Evolutionary conservation across 1,284 basidiomycete species (phyloP), one percentile per base, ranked within the genome.

Genomic region (Ceratobasidium sp.): DNA sequence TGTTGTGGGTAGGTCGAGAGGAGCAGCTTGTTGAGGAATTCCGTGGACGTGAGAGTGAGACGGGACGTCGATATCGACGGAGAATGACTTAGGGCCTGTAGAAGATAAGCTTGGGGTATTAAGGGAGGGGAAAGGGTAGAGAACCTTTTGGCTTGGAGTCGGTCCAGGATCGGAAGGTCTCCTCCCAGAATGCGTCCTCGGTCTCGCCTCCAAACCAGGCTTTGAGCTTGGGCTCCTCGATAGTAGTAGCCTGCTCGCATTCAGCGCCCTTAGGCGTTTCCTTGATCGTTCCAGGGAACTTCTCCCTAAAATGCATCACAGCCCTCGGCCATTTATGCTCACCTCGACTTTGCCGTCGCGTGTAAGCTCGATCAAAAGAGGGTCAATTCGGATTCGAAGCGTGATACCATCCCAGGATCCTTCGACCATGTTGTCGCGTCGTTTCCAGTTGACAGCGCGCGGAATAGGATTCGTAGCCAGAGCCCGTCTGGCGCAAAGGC

Each of bases 141-240:
- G 76, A 77, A 92, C 96, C 97, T 84, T 98, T 98, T 0, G 97
- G 97, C 81, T 99, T 99, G 2, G 89, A 86, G 80, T 99, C 97
- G 0, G 88, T 92, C 88, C 93, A 96, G 2, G 90, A 87, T 36
- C 83, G 86, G 82, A 93, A 99, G 0, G 83, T 87, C 82, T 99
- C 97, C 76, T 97, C 93, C 91, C 96, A 99, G 79, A 86, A 90
- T 45, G 85, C 92, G 75, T 92, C 92, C 75, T 96, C 90, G 34
- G 84, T 84, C 26, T 93, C 90, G 26, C 92, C 92, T 79, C 96
- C 93, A 76, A 96, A 96, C 93, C 94, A 96, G 18, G 89, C 88
- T 72, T 86, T 84, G 30, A 85, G 82, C 74, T 89, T 88, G 34
- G 70, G 48, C 21, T 58, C 79, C 57, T 89, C 82, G 45, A 92